Percentiles rank a stretch among this genome's conserved stretches.
Conservation (phyloP, 176 grass and related monocot genomes). For the Cenchrus fungigraminus region DNA sequence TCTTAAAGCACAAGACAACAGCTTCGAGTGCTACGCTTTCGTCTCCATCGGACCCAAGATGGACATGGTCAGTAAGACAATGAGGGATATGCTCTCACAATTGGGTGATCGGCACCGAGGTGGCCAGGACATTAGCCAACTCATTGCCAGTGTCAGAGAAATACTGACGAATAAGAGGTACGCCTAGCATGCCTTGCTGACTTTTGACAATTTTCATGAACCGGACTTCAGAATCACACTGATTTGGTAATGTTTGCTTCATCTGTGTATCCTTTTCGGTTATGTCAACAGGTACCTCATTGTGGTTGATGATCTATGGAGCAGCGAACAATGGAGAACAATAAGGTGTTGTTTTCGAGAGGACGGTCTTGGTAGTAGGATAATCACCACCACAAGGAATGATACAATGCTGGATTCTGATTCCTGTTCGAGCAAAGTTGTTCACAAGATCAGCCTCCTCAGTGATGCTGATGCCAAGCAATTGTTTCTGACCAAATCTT, state of each 20-base stretch:
- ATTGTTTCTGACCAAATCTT: constrained; percentile 39
- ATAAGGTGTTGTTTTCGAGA: constrained; percentile 25
- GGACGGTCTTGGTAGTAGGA: constrained; percentile 11
- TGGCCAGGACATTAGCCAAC: constrained; percentile 15
- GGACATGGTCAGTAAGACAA: background rate
- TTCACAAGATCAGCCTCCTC: constrained; percentile 36
- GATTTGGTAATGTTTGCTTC: background rate
- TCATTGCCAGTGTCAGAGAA: background rate
- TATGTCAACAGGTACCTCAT: constrained; percentile 33
- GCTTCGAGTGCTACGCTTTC: background rate
- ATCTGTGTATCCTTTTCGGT: background rate
- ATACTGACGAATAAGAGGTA: constrained; percentile 17
- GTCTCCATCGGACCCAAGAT: constrained; percentile 22
- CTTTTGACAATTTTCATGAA: background rate
- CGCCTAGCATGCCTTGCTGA: background rate
- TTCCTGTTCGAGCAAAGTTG: background rate
- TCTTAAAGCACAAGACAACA: background rate
- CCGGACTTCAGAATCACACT: background rate
- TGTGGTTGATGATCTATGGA: constrained; percentile 53
- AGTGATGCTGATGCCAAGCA: background rate
- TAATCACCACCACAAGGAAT: constrained; percentile 48
- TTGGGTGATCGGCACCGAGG: background rate
- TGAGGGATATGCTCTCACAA: constrained; percentile 6
- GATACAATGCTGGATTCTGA: background rate
- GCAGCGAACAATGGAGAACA: background rate